phyloP scores from a whole-genome alignment of 192 early-diverging fungal genomes.

The Mortierella alpina region DNA sequence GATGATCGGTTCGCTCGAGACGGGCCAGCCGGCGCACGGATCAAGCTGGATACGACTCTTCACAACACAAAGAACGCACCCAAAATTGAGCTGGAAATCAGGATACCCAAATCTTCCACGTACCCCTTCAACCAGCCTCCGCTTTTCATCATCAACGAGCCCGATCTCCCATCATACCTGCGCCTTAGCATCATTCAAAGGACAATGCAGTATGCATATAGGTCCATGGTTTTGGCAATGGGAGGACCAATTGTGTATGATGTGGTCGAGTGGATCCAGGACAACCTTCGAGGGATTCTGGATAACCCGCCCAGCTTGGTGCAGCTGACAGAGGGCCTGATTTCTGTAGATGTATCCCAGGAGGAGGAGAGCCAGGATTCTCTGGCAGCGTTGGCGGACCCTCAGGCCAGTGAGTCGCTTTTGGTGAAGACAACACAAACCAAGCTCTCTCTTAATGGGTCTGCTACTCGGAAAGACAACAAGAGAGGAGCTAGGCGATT shows the following conservation, averaged over 20 bases:
- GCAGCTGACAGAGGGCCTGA: slow-evolving; percentile 55
- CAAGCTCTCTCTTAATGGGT: slow-evolving; percentile 8
- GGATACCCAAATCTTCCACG: slow-evolving; percentile 62
- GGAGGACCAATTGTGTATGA: slow-evolving; percentile 69
- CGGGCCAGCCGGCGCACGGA: slow-evolving; percentile 15
- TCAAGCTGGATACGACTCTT: slow-evolving; percentile 44
- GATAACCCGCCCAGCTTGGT: slow-evolving; percentile 61
- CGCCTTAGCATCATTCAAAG: slow-evolving; percentile 65
- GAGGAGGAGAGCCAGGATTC: slow-evolving; percentile 38
- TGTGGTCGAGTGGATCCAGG: slow-evolving; percentile 67
- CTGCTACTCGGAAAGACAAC: slow-evolving; percentile 1
- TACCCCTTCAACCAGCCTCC: slow-evolving; percentile 79
- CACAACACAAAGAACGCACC: slow-evolving; percentile 45
- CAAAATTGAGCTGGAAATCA: slow-evolving; percentile 68
- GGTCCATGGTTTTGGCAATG: slow-evolving; percentile 52
- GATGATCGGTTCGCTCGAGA: slow-evolving; percentile 61
- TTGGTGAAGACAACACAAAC: slow-evolving; percentile 7
- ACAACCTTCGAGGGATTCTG: slow-evolving; percentile 58
- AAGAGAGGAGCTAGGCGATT: slow-evolving; percentile 3
- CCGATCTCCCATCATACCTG: slow-evolving; percentile 77
- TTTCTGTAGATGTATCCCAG: slow-evolving; percentile 26
- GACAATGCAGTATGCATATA: slow-evolving; percentile 58
- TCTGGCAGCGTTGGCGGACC: slow-evolving; percentile 3
- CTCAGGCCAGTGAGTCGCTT: neutral
- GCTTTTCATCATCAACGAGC: slow-evolving; percentile 71